Evolutionary conservation across 768 basidiomycete species (phyloP).

Genomic region (Mrakia gelida): DNA sequence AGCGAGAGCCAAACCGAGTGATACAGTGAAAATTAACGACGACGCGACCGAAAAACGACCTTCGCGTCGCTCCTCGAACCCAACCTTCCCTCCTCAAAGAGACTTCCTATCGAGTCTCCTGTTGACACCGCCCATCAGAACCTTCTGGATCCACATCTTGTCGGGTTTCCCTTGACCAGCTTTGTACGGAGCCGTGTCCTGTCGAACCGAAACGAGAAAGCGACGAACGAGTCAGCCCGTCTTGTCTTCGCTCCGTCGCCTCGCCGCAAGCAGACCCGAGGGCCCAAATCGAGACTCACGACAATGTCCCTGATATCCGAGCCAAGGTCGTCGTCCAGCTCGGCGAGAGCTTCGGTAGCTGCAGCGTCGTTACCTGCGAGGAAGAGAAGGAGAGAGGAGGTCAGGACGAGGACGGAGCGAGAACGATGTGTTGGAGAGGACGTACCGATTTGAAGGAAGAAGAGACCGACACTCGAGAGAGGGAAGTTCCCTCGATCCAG

Average conservation of each 20-base stretch:
- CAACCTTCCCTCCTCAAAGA: too few species aligned
- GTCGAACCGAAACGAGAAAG: background rate
- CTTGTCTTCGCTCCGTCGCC: too few species aligned
- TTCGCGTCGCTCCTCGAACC: too few species aligned
- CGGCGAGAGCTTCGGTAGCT: conserved; percentile 19
- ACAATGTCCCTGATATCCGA: conserved; percentile 8
- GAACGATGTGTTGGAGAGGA: background rate
- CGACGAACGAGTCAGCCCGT: too few species aligned
- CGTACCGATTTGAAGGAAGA: conserved; percentile 27
- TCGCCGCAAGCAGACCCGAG: too few species aligned
- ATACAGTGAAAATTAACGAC: too few species aligned
- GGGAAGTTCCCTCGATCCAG: conserved; percentile 29
- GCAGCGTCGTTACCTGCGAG: conserved; percentile 18
- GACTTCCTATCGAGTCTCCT: conserved; percentile 6
- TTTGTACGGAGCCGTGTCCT: background rate
- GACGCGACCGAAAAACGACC: too few species aligned
- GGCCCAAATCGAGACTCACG: too few species aligned
- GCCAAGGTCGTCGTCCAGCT: conserved; percentile 27
- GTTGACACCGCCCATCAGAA: conserved; percentile 4
- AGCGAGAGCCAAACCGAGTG: too few species aligned
- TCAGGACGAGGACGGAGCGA: background rate
- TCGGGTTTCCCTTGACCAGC: background rate
- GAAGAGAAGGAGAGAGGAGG: background rate
- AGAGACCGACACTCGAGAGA: conserved; percentile 22
- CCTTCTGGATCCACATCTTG: background rate